Conservation (phyloP, 495 filamentous ascomycete species). For the Aspergillus nanangensis region DNA sequence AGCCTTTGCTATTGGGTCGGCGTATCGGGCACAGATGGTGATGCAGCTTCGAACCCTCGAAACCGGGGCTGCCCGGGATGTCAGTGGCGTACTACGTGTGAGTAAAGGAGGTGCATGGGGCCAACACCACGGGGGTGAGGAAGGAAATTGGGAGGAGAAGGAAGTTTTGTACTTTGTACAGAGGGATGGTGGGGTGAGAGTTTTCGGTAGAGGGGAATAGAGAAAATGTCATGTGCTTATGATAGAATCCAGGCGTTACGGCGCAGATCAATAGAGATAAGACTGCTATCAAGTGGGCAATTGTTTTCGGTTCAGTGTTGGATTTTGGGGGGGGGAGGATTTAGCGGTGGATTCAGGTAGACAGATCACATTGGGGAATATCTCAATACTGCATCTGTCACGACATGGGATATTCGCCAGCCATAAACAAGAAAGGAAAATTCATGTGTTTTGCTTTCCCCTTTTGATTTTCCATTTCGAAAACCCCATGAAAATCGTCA, state of each 20-base stretch:
- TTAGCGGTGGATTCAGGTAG: conserved; percentile 17
- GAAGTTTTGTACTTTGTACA: conserved; percentile 81
- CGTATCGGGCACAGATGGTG: conserved; percentile 67
- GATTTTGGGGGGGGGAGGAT: background rate
- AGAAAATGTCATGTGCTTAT: conserved; percentile 9
- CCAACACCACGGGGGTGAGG: conserved; percentile 24
- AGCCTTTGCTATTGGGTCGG: conserved; percentile 60
- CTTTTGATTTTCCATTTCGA: conserved; percentile 29
- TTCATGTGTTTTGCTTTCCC: conserved; percentile 36
- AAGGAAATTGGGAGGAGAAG: conserved; percentile 46
- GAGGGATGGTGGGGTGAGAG: conserved; percentile 69
- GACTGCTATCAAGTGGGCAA: background rate
- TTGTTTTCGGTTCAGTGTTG: background rate
- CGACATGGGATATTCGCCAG: conserved; percentile 42
- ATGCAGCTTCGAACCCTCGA: conserved; percentile 71
- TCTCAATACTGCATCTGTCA: conserved; percentile 41
- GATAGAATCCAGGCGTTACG: conserved; percentile 4
- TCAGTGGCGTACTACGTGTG: conserved; percentile 82
- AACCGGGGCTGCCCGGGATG: conserved; percentile 82
- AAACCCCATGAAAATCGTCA: conserved; percentile 19
- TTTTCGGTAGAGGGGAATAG: conserved; percentile 70
- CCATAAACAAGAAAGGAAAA: conserved; percentile 43
- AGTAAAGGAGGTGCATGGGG: conserved; percentile 52
- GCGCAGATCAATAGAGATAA: too few species aligned
- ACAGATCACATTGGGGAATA: conserved; percentile 33